phyloP scores from a whole-genome alignment of 1,284 basidiomycete genomes.

The Cryptococcus depauperatus region DNA sequence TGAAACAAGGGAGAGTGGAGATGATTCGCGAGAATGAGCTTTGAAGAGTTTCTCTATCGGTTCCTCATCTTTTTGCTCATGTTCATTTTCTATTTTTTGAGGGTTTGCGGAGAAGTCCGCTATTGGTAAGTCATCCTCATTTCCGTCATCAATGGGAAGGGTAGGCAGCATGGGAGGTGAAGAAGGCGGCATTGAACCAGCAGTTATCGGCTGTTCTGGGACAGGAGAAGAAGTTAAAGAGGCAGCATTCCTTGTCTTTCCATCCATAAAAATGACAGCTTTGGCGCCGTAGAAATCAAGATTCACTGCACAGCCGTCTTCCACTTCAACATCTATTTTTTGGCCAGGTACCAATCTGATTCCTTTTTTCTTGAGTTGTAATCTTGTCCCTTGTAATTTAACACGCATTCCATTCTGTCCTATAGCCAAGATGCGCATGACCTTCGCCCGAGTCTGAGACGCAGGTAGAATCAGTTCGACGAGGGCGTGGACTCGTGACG shows the following conservation, averaged over 20 bases:
- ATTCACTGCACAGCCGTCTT: slow-evolving; percentile 10
- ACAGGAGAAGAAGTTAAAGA: no score
- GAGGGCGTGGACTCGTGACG: slow-evolving; percentile 37
- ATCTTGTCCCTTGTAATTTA: neutral
- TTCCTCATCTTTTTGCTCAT: no score
- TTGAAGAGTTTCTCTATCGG: no score
- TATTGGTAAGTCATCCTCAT: no score
- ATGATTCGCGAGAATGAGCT: slow-evolving; percentile 9
- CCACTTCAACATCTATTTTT: slow-evolving; percentile 12
- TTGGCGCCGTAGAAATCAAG: slow-evolving; percentile 39
- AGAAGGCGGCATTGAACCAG: slow-evolving; percentile 16
- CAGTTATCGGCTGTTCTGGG: no score
- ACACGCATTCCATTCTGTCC: slow-evolving; percentile 44
- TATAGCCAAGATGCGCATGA: slow-evolving; percentile 31
- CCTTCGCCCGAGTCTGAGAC: neutral
- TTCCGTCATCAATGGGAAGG: slow-evolving; percentile 34
- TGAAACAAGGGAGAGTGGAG: slow-evolving; percentile 12
- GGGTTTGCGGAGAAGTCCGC: no score
- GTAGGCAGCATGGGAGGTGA: slow-evolving; percentile 24
- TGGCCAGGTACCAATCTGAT: slow-evolving; percentile 20
- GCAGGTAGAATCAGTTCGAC: slow-evolving; percentile 22
- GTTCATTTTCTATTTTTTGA: no score
- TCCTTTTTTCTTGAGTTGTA: slow-evolving; percentile 5
- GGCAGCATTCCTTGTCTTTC: no score
- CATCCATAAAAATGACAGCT: slow-evolving; percentile 10